A percentile compares a stretch with the other conserved stretches of the same genome.
phyloP scores from a whole-genome alignment of 768 basidiomycete species.

The Suillus placidus region DNA sequence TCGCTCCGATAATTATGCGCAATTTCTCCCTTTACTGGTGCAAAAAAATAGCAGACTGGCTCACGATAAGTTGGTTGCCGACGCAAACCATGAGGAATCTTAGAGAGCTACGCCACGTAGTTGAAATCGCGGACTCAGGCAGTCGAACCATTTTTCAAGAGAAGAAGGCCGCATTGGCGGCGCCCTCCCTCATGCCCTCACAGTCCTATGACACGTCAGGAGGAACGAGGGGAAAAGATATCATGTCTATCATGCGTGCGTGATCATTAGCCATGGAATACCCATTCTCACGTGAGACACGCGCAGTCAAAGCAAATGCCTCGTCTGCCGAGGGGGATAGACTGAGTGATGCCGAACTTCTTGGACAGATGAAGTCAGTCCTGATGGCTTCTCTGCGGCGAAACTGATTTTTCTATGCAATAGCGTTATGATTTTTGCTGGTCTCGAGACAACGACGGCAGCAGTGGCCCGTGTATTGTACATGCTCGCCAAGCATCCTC shows the following conservation, averaged over 20 bases:
- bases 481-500: conserved; percentile 37
- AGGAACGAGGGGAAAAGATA: conserved; percentile 20
- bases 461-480: conserved; percentile 40
- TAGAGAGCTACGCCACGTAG: conserved; percentile 16
- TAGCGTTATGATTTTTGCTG: conserved; percentile 41
- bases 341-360: conserved; percentile 14
- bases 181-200: not conserved
- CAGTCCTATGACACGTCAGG: not conserved
- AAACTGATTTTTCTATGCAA: not conserved
- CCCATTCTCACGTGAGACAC: not conserved
- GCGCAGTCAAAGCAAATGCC: conserved; percentile 27
- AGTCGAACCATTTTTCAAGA: conserved; percentile 18
- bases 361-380: conserved; percentile 29
- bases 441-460: conserved; percentile 47
- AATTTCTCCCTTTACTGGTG: conserved; percentile 15
- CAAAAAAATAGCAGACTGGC: conserved; percentile 23
- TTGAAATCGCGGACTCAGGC: conserved; percentile 18
- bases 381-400: not conserved
- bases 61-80: conserved; percentile 18
- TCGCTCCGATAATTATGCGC: conserved; percentile 20
- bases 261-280: conserved; percentile 1
- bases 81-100: not conserved
- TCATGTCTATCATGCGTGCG: conserved; percentile 35
- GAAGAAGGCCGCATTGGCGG: conserved; percentile 19
- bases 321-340: conserved; percentile 28